phyloP scores from a whole-genome alignment of 2,329 filamentous ascomycete genomes.

The Nigrograna mackinnonii region DNA sequence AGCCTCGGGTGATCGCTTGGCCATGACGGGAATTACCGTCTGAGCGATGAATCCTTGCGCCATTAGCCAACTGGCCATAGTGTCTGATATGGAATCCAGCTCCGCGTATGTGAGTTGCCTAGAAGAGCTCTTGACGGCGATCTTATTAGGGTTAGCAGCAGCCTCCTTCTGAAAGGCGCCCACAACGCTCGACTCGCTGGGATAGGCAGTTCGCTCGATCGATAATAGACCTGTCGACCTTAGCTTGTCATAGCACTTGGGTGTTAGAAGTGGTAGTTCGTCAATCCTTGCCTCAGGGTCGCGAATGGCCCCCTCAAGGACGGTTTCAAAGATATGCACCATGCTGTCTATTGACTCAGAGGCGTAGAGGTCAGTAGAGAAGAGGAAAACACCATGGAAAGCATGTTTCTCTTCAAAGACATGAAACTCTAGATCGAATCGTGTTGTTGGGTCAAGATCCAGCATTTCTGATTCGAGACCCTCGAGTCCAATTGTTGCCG shows the following conservation, averaged over 20 bases:
- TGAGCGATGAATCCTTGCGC: conserved; percentile 4
- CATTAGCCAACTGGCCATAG: conserved; percentile 6
- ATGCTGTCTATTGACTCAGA: conserved; percentile 7
- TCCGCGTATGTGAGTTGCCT: conserved; percentile 10
- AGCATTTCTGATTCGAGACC: neutral
- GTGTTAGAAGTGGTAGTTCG: conserved; percentile 1
- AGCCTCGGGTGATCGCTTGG: conserved; percentile 15
- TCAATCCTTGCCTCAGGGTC: conserved; percentile 4
- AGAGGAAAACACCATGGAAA: neutral
- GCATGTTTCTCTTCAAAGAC: neutral
- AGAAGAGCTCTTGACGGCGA: conserved; percentile 11
- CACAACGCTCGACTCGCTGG: neutral
- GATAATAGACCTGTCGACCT: neutral
- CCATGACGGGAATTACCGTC: conserved; percentile 16
- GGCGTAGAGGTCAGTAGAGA: conserved; percentile 3
- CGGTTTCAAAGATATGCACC: conserved; percentile 4
- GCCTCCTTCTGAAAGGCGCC: conserved; percentile 9
- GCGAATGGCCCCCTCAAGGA: conserved; percentile 7
- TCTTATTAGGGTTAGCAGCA: neutral
- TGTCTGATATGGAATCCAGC: conserved; percentile 6
- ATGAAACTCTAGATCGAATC: conserved; percentile 7
- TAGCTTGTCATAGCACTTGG: neutral
- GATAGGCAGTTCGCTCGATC: conserved; percentile 3
- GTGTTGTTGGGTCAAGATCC: neutral
- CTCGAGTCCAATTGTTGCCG: neutral